These are phyloP conservation scores for Fusarium phyllophilum DNA, from an alignment of 2,329 filamentous ascomycete species.

Conservation along the genomic window DNA sequence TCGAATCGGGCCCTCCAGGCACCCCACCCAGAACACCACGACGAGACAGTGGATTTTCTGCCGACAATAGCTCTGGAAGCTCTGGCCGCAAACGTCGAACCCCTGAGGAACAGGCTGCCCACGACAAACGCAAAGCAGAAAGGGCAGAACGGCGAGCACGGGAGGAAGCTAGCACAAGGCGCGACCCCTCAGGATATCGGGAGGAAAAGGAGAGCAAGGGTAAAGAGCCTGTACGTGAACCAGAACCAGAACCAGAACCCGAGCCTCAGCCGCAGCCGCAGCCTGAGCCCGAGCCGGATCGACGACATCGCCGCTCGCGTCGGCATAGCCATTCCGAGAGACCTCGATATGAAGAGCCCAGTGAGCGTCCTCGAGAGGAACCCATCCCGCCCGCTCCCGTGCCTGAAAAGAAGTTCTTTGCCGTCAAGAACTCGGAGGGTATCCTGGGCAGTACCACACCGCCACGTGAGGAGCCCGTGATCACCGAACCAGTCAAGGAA, in stretches of 20 bases:
- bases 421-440: constrained; percentile 53
- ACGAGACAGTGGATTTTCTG: constrained; percentile 59
- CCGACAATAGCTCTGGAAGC: constrained; percentile 51
- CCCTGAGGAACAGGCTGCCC: constrained; percentile 60
- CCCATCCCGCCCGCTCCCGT: constrained; percentile 27
- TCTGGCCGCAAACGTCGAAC: constrained; percentile 53
- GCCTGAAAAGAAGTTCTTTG: constrained; percentile 55
- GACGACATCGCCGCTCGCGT: constrained; percentile 53
- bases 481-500: constrained; percentile 35
- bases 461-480: constrained; percentile 36
- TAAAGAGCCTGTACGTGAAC: constrained; percentile 43
- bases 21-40: constrained; percentile 54
- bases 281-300: constrained; percentile 33
- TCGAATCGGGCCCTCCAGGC: constrained; percentile 48
- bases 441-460: constrained; percentile 43
- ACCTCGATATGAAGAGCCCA: constrained; percentile 44
- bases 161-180: constrained; percentile 39
- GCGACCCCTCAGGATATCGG: constrained; percentile 27
- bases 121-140: constrained; percentile 62
- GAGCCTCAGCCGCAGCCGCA: not conserved
- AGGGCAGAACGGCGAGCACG: constrained; percentile 46
- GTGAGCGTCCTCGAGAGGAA: constrained; percentile 44
- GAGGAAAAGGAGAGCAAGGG: constrained; percentile 40
- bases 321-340: constrained; percentile 55
- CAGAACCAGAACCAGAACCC: constrained; percentile 42